phyloP scores from a whole-genome alignment of 352 stramenopile species.

The Phytophthora macrochlamydospora region DNA sequence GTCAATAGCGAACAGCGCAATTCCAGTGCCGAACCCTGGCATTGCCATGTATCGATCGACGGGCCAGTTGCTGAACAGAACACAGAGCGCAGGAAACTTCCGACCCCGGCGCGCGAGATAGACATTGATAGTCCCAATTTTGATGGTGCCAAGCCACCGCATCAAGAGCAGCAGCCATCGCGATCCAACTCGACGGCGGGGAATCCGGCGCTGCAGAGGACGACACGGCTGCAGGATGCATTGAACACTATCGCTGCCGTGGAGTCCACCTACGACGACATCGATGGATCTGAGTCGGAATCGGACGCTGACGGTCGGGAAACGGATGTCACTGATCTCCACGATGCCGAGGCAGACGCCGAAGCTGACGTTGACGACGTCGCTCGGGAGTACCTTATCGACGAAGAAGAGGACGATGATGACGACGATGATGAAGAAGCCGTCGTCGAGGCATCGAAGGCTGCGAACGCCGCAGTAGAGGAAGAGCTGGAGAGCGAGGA shows the following conservation, averaged over 20 bases:
- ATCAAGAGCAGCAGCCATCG: constrained; percentile 21
- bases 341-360: constrained; percentile 52
- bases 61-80: constrained; percentile 39
- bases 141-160: constrained; percentile 7
- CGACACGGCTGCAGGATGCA: constrained; percentile 44
- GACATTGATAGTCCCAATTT: constrained; percentile 45
- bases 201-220: constrained; percentile 32
- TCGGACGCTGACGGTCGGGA: constrained; percentile 47
- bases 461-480: constrained; percentile 10
- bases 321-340: constrained; percentile 49
- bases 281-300: constrained; percentile 48
- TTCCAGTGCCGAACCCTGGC: constrained; percentile 23
- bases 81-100: constrained; percentile 50
- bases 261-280: constrained; percentile 60
- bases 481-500: constrained; percentile 49
- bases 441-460: constrained; percentile 30
- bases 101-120: constrained; percentile 39
- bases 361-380: constrained; percentile 31
- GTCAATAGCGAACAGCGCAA: constrained; percentile 9
- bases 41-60: constrained; percentile 48
- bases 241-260: constrained; percentile 54
- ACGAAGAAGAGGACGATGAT: constrained; percentile 57
- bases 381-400: constrained; percentile 39
- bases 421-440: constrained; percentile 44
- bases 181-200: constrained; percentile 29